A percentile compares a stretch with the other conserved stretches of the same genome.
phyloP scores from a whole-genome alignment of 2,329 filamentous ascomycete species.

The Myriosclerotinia duriaeana region DNA sequence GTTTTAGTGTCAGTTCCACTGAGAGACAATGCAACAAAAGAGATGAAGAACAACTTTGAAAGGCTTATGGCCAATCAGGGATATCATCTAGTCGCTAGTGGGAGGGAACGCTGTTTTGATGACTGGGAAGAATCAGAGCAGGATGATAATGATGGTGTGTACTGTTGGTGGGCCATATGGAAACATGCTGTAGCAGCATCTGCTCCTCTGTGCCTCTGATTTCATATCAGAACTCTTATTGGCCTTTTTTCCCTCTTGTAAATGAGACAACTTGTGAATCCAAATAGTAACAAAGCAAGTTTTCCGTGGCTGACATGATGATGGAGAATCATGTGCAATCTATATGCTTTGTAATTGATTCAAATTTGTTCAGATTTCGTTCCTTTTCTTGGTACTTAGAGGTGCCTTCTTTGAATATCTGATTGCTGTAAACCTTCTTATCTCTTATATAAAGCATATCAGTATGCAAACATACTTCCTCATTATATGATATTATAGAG shows the following conservation, averaged over 20 bases:
- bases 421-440: not conserved
- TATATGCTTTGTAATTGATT: constrained; percentile 8
- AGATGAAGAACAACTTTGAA: constrained; percentile 16
- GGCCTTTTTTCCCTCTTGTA: not conserved
- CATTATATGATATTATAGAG: too few relatives aligned
- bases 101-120: constrained; percentile 18
- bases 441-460: not conserved
- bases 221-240: not conserved
- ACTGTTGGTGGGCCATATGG: constrained; percentile 27
- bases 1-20: constrained; percentile 80
- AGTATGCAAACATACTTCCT: not conserved
- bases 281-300: constrained; percentile 4
- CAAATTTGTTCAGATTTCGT: not conserved
- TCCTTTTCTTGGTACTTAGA: not conserved
- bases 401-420: not conserved
- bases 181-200: not conserved
- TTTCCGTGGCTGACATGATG: constrained; percentile 5
- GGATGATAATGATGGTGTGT: constrained; percentile 17
- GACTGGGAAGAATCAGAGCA: constrained; percentile 20
- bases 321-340: constrained; percentile 1
- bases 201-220: not conserved
- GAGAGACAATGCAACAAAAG: constrained; percentile 62
- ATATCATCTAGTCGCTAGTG: constrained; percentile 9
- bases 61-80: constrained; percentile 4
- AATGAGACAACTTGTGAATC: not conserved